Percentiles rank a stretch among this genome's conserved stretches.
These are phyloP conservation scores for Eucalyptus cladocalyx DNA, from an alignment of 345 rosid genomes.

Conservation along the genomic window DNA sequence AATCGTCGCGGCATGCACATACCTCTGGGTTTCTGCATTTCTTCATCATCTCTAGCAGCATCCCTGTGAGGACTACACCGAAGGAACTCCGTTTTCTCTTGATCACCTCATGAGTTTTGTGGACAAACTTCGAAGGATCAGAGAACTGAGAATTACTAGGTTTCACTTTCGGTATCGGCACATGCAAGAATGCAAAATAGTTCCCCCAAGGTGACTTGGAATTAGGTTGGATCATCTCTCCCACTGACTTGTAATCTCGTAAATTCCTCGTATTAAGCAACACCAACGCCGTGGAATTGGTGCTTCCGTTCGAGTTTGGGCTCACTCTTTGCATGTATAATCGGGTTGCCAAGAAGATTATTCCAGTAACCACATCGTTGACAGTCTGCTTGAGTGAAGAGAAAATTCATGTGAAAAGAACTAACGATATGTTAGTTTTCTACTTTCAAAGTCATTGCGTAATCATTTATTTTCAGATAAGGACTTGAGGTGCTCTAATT, in stretches of 20 bases:
- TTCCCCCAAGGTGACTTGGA: slow-evolving; percentile 30
- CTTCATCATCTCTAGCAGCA: slow-evolving; percentile 4
- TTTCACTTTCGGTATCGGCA: slow-evolving; percentile 10
- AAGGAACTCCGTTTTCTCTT: slow-evolving; percentile 11
- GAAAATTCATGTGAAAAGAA: background rate
- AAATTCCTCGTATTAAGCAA: slow-evolving; percentile 30
- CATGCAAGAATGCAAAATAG: slow-evolving; percentile 17
- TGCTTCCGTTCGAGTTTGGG: background rate
- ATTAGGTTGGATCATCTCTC: slow-evolving; percentile 26
- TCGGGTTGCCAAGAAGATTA: background rate
- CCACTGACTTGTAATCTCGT: slow-evolving; percentile 22
- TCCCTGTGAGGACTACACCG: slow-evolving; percentile 8
- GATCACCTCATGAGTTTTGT: slow-evolving; percentile 2
- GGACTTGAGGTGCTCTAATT: background rate
- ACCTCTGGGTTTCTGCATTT: slow-evolving; percentile 27
- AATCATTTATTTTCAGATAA: too few relatives aligned
- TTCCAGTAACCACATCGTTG: background rate
- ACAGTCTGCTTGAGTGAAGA: background rate
- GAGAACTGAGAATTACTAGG: background rate
- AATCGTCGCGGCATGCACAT: background rate
- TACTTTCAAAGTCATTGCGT: background rate
- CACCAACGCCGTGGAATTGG: slow-evolving; percentile 1
- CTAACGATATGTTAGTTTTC: background rate
- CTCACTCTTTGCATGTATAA: background rate
- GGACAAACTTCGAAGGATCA: slow-evolving; percentile 13